Base-by-base conservation (phyloP, 2,329 filamentous ascomycete species). In the Ophiostoma sp. region DNA sequence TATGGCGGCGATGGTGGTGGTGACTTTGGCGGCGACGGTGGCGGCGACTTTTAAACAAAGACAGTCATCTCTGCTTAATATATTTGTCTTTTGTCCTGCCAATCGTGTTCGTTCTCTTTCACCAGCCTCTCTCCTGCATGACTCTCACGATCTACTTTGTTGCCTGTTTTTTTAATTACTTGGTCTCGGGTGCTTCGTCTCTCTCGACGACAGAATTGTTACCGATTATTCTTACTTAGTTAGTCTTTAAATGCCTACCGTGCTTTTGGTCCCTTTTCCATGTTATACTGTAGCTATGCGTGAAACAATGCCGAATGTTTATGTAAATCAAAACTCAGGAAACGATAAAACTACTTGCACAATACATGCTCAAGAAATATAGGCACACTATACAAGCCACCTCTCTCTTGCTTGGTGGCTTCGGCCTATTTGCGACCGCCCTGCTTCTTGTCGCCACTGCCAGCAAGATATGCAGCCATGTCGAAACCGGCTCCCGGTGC, bases 391-490 rank as follows among this genome's bases (percentile, higher is more conserved):
- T 62, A 17, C n/a, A 41, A 31, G 33, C 33, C 33, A 4, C 27
- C 41, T 6, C 13, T 11, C 8, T 20, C 17, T 17, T 20, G 11
- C 20, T 54, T 13, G 44, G 15, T n/a, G 20, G 23, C 64, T 39
- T 39, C 13, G 1, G 44, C 44, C 33, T 65, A 76, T 74, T 79
- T 80, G 75, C 72, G 81, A 11, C 60, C 31, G 20, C 31, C 33
- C 62, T 65, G 79, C 71, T 79, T 81, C 76, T 81, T 83, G 39
- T 77, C 77, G 36, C 76, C 72, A 69, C 73, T 72, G 31, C 87
- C 88, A 3, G 87, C 83, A 73, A 91, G 81, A 77, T 87, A 90
- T 8, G 83, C 83, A 1, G 87, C 87, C 83, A 89, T 84, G 75
- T 89, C 87, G 73, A 89, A 88, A 77, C 82, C 83, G 71, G 81